These are phyloP conservation scores for Globisporangium irregulare DNA, from an alignment of 352 stramenopile species.

Conservation along the genomic window DNA sequence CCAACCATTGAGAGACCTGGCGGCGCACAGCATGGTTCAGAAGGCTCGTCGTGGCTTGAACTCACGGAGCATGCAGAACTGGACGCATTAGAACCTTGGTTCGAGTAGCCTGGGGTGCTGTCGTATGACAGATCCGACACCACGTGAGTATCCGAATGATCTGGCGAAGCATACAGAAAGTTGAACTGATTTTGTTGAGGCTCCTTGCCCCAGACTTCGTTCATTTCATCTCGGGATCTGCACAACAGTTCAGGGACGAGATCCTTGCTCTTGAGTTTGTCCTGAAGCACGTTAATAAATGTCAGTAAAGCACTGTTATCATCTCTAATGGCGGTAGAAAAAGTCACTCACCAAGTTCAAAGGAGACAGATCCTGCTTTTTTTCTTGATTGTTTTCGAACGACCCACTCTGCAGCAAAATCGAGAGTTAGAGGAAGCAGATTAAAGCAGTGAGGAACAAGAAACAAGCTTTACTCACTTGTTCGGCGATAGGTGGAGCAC, in stretches of 20 bases:
- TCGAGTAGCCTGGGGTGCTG: slow-evolving; percentile 19
- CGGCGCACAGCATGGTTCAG: slow-evolving; percentile 21
- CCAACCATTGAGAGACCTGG: slow-evolving; percentile 62
- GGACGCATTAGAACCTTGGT: slow-evolving; percentile 22
- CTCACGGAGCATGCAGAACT: slow-evolving; percentile 21
- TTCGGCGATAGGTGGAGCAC: slow-evolving; percentile 36
- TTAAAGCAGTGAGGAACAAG: neutral
- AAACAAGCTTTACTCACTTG: slow-evolving; percentile 24
- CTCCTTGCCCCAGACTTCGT: slow-evolving; percentile 14
- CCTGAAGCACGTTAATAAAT: slow-evolving; percentile 3
- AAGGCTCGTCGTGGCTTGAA: slow-evolving; percentile 22
- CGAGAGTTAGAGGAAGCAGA: neutral
- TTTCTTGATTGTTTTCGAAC: slow-evolving; percentile 40
- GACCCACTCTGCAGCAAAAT: slow-evolving; percentile 4
- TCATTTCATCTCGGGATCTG: neutral
- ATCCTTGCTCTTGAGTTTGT: slow-evolving; percentile 7
- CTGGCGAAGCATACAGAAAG: slow-evolving; percentile 24
- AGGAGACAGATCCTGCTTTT: slow-evolving; percentile 22
- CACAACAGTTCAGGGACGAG: neutral
- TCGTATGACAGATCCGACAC: slow-evolving; percentile 23
- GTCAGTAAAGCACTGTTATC: slow-evolving; percentile 9
- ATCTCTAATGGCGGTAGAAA: neutral
- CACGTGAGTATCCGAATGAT: slow-evolving; percentile 25
- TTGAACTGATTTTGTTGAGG: slow-evolving; percentile 4
- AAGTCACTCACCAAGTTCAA: slow-evolving; percentile 27